A percentile compares a stretch with the other conserved stretches of the same genome.
These are phyloP conservation scores for Carex pumila DNA, from an alignment of 176 grass and related monocot species.

Conservation along the genomic window DNA sequence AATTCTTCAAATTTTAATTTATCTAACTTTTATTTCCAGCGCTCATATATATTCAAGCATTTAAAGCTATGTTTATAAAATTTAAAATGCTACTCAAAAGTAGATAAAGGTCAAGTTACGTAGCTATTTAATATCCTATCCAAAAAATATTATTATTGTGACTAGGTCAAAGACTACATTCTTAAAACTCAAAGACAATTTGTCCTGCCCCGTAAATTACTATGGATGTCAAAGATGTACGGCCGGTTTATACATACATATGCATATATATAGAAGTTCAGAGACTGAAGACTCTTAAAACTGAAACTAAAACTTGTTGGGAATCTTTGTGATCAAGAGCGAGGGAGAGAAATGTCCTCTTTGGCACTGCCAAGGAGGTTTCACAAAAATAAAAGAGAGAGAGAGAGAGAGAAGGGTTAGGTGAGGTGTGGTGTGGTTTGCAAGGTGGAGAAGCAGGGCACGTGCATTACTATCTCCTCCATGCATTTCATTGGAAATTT, in stretches of 20 bases:
- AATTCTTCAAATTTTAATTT: too few species aligned
- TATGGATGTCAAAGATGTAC: neutral
- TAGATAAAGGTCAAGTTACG: too few species aligned
- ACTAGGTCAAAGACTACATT: too few species aligned
- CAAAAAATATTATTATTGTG: too few species aligned
- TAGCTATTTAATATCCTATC: too few species aligned
- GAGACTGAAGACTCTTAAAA: neutral
- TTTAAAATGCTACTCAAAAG: too few species aligned
- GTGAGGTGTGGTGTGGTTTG: slow-evolving; percentile 19
- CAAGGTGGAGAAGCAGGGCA: slow-evolving; percentile 88
- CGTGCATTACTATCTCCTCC: slow-evolving; percentile 64
- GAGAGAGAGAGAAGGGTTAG: slow-evolving; percentile 6
- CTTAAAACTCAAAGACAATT: neutral
- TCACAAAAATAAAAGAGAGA: neutral
- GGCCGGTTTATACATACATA: neutral
- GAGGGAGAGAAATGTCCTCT: neutral
- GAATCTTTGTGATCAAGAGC: slow-evolving; percentile 17
- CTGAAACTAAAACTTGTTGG: neutral
- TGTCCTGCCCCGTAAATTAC: neutral
- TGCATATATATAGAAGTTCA: neutral
- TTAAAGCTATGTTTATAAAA: too few species aligned
- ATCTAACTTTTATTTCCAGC: too few species aligned
- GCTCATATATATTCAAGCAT: too few species aligned
- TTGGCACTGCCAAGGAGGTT: too few species aligned
- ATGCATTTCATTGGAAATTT: slow-evolving; percentile 9